phyloP scores from a whole-genome alignment of 306 rosid species.

The Castanospermum australe region DNA sequence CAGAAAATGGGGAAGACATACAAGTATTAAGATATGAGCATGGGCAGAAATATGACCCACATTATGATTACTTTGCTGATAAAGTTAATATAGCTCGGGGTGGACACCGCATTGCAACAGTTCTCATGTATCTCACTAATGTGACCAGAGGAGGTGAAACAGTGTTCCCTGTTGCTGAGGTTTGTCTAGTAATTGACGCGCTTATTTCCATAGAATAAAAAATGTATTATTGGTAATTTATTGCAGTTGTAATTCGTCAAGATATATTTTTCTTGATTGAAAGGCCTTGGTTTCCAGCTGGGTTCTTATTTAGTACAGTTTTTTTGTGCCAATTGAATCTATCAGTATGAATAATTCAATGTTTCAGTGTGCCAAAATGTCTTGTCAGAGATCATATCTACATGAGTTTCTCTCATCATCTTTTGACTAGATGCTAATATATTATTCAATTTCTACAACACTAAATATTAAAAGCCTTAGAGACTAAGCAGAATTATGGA shows the following conservation, averaged over 20 bases:
- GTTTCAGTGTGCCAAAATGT: neutral
- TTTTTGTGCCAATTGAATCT: conserved; percentile 4
- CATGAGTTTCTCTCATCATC: neutral
- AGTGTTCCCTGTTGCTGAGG: conserved; percentile 92
- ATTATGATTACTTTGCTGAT: conserved; percentile 86
- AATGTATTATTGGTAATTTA: neutral
- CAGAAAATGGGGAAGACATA: conserved; percentile 99
- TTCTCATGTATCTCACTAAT: conserved; percentile 88
- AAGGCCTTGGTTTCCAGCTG: neutral
- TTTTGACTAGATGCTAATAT: conserved; percentile 2
- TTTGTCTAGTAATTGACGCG: conserved; percentile 38
- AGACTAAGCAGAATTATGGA: neutral
- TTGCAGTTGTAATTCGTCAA: neutral
- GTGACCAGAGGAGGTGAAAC: conserved; percentile 96
- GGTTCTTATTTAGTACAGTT: neutral
- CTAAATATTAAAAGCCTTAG: neutral
- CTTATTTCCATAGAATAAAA: neutral
- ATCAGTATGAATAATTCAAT: neutral
- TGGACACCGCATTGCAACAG: conserved; percentile 91
- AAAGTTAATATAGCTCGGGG: conserved; percentile 88
- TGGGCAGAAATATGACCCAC: conserved; percentile 96
- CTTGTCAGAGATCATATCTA: neutral
- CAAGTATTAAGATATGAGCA: conserved; percentile 94
- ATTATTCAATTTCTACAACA: neutral
- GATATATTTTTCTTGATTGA: neutral